Conservation (phyloP, 2,329 filamentous ascomycete species). For the Fusarium virguliforme region DNA sequence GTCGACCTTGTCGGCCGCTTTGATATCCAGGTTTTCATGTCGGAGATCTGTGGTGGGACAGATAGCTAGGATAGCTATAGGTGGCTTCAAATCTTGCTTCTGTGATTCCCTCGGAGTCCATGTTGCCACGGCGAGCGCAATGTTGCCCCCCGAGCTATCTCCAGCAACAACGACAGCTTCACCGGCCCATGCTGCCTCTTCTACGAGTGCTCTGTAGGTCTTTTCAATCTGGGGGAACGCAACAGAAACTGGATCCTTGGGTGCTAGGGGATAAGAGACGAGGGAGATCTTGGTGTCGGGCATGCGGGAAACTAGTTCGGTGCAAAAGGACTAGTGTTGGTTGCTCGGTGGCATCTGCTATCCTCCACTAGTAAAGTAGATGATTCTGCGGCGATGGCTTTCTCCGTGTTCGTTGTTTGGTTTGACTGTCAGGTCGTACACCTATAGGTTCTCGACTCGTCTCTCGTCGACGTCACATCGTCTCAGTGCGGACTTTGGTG, state of each 20-base stretch:
- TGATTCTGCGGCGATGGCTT: conserved; percentile 53
- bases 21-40: conserved; percentile 43
- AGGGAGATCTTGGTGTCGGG: conserved; percentile 61
- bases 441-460: conserved; percentile 48
- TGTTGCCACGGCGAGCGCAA: conserved; percentile 58
- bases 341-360: conserved; percentile 67
- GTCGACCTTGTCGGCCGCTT: conserved; percentile 39
- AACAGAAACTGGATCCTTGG: conserved; percentile 64
- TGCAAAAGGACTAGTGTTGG: conserved; percentile 68
- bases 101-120: conserved; percentile 56
- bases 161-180: conserved; percentile 67
- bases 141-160: conserved; percentile 71
- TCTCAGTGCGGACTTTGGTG: conserved; percentile 20
- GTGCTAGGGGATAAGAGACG: conserved; percentile 69
- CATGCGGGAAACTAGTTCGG: conserved; percentile 62
- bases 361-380: conserved; percentile 71
- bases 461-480: conserved; percentile 43
- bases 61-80: conserved; percentile 58
- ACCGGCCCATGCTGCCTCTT: conserved; percentile 53
- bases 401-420: conserved; percentile 3
- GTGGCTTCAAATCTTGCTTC: conserved; percentile 47
- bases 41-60: conserved; percentile 62
- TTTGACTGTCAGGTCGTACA: conserved; percentile 44
- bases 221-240: conserved; percentile 64
- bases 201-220: conserved; percentile 62